These are phyloP conservation scores for Colletotrichum eleusines DNA, from an alignment of 2,329 filamentous ascomycete species.

Conservation along the genomic window DNA sequence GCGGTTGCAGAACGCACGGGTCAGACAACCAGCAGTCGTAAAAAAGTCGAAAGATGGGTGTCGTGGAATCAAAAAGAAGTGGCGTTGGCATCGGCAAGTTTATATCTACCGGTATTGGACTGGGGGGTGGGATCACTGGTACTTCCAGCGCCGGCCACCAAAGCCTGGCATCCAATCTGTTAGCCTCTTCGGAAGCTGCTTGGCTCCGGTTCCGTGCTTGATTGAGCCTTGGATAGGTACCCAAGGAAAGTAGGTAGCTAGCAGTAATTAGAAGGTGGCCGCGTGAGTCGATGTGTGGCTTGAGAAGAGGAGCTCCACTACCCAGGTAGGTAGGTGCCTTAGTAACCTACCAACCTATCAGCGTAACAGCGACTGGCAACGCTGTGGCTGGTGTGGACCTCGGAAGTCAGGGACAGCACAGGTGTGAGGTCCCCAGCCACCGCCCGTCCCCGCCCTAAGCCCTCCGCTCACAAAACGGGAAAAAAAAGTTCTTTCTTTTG, in stretches of 20 bases:
- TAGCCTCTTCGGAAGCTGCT: slow-evolving; percentile 23
- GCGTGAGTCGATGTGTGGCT: slow-evolving; percentile 20
- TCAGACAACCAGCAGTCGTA: slow-evolving; percentile 15
- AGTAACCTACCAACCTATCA: no score
- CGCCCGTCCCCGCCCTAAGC: slow-evolving; percentile 33
- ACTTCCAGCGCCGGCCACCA: slow-evolving; percentile 27
- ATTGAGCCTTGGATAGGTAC: no score
- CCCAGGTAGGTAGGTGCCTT: no score
- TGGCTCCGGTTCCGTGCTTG: slow-evolving; percentile 27
- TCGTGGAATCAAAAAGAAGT: slow-evolving; percentile 29
- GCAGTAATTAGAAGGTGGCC: background rate
- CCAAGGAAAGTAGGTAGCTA: no score
- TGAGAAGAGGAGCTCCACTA: background rate
- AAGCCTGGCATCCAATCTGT: slow-evolving; percentile 2
- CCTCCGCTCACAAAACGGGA: slow-evolving; percentile 43
- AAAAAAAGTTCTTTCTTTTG: slow-evolving; percentile 46
- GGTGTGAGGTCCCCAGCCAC: slow-evolving; percentile 23
- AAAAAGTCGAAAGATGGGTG: slow-evolving; percentile 19
- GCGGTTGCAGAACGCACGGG: slow-evolving; percentile 20
- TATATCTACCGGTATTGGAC: slow-evolving; percentile 38
- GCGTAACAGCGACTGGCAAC: background rate
- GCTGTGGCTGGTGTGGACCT: background rate
- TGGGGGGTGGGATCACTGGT: slow-evolving; percentile 37
- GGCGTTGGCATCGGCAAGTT: slow-evolving; percentile 42
- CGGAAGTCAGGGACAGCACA: background rate